Percentiles rank a stretch among this genome's conserved stretches.
Conservation (phyloP, 2,329 filamentous ascomycete genomes). For the Polychaeton citri region DNA sequence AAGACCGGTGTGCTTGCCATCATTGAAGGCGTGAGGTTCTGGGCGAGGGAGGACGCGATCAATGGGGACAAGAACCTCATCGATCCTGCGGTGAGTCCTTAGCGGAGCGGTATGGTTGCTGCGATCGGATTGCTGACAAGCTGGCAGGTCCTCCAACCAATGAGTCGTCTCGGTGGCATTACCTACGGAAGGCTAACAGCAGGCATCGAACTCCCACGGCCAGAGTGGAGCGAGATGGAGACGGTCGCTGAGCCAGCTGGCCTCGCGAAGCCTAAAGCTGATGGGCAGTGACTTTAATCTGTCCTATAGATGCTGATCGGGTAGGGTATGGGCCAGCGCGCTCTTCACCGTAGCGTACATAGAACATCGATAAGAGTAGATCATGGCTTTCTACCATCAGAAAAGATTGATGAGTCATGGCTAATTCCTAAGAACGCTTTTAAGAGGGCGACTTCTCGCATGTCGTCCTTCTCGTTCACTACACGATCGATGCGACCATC, state of each 20-base stretch:
- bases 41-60: conserved; percentile 78
- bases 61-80: conserved; percentile 63
- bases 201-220: conserved; percentile 57
- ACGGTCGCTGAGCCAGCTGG: conserved; percentile 41
- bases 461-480: conserved; percentile 38
- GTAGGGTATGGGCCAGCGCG: no score
- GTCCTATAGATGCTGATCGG: background rate
- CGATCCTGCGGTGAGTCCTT: conserved; percentile 48
- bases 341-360: no score
- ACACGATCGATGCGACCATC: conserved; percentile 45
- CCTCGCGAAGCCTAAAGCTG: conserved; percentile 36
- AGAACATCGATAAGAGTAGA: no score
- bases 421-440: conserved; percentile 24
- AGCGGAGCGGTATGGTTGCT: conserved; percentile 1
- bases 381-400: no score
- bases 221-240: conserved; percentile 34
- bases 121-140: conserved; percentile 2
- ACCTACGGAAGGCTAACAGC: conserved; percentile 62
- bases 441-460: conserved; percentile 40
- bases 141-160: conserved; percentile 52
- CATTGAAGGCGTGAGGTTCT: conserved; percentile 75
- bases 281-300: conserved; percentile 22
- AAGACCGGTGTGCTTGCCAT: conserved; percentile 63
- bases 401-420: no score
- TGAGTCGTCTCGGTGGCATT: conserved; percentile 73